A percentile compares a stretch with the other conserved stretches of the same genome.
phyloP scores from a whole-genome alignment of 306 rosid genomes.

The Cicer yamashitae region DNA sequence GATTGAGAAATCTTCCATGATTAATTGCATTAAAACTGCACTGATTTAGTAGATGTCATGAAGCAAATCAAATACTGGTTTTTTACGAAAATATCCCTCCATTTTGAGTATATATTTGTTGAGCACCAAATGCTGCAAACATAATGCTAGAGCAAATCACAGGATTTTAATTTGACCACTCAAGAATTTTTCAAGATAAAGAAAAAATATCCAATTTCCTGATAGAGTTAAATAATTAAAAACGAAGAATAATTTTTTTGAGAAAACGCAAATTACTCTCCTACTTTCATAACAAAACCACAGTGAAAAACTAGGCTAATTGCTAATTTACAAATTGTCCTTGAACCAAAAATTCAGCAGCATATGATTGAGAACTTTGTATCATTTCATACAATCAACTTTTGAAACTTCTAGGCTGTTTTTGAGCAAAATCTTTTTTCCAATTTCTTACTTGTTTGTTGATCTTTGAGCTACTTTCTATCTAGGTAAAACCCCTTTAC shows the following conservation, averaged over 20 bases:
- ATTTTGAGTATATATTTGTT: conserved; percentile 15
- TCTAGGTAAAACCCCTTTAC: neutral
- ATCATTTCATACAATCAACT: neutral
- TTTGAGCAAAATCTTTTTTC: neutral
- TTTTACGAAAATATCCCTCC: conserved; percentile 1
- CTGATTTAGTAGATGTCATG: neutral
- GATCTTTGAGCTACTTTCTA: conserved; percentile 10
- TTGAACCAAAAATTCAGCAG: neutral
- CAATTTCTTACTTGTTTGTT: neutral
- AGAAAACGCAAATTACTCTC: conserved; percentile 19
- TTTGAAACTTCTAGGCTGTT: conserved; percentile 13
- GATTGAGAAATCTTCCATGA: conserved; percentile 18
- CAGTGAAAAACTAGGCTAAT: conserved; percentile 16
- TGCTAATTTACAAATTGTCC: neutral
- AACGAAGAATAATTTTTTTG: neutral
- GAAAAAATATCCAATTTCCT: conserved; percentile 21
- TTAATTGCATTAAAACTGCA: neutral
- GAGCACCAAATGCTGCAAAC: conserved; percentile 24
- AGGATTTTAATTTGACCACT: conserved; percentile 3
- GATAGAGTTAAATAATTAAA: conserved; percentile 9
- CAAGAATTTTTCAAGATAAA: neutral
- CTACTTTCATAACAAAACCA: neutral
- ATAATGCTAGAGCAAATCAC: neutral
- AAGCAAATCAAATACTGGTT: conserved; percentile 26
- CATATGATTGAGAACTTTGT: neutral